phyloP scores from a whole-genome alignment of 768 basidiomycete genomes.

The Rhizopogon vesiculosus region DNA sequence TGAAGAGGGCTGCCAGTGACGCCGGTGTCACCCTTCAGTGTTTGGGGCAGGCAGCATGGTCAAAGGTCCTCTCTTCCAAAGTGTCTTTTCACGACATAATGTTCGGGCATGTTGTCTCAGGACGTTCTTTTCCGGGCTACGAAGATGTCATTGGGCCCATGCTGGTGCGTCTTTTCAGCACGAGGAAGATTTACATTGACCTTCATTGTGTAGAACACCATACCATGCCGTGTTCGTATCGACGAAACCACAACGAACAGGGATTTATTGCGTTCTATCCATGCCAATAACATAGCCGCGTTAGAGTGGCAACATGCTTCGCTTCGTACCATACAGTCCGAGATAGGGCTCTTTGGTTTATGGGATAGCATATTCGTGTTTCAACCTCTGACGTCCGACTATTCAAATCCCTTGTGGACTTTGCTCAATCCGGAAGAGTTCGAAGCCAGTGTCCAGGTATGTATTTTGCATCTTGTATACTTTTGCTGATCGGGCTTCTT shows the following conservation, averaged over 20 bases:
- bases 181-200: not conserved
- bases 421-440: slow-evolving; percentile 13
- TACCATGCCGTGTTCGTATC: slow-evolving; percentile 39
- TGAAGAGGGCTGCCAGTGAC: slow-evolving; percentile 1
- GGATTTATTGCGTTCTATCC: slow-evolving; percentile 32
- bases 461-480: slow-evolving; percentile 1
- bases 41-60: slow-evolving; percentile 28
- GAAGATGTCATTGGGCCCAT: slow-evolving; percentile 44
- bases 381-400: slow-evolving; percentile 23
- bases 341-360: slow-evolving; percentile 23
- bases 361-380: slow-evolving; percentile 44
- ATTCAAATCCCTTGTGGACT: slow-evolving; percentile 15
- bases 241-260: slow-evolving; percentile 19
- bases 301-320: slow-evolving; percentile 42
- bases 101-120: slow-evolving; percentile 44
- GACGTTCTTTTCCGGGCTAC: slow-evolving; percentile 34
- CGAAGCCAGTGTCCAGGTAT: slow-evolving; percentile 26
- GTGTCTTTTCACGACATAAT: slow-evolving; percentile 30
- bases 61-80: slow-evolving; percentile 20
- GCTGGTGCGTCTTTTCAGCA: slow-evolving; percentile 28
- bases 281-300: slow-evolving; percentile 32
- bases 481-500: not conserved
- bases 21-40: slow-evolving; percentile 32
- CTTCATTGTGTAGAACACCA: slow-evolving; percentile 32
- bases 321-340: slow-evolving; percentile 36